phyloP scores from a whole-genome alignment of 768 basidiomycete genomes.

The Collybiopsis confluens region DNA sequence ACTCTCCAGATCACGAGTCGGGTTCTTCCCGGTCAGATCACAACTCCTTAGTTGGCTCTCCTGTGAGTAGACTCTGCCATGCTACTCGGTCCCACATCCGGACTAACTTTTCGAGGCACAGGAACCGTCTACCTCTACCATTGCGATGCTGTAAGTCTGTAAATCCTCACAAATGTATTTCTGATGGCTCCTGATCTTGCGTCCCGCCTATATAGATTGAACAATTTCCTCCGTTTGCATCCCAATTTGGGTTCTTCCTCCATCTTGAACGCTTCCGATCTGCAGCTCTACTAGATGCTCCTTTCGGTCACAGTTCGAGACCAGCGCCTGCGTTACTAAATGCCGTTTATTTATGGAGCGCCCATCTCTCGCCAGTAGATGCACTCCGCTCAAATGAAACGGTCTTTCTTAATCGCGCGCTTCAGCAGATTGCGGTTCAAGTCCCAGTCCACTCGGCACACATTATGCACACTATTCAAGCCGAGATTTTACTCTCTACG shows the following conservation, averaged over 20 bases:
- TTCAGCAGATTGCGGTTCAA: conserved; percentile 26
- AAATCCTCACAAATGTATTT: neutral
- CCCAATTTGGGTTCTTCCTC: conserved; percentile 43
- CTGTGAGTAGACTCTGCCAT: too few species aligned
- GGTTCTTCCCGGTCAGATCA: neutral
- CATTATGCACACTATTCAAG: conserved; percentile 29
- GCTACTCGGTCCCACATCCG: too few species aligned
- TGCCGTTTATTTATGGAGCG: conserved; percentile 25
- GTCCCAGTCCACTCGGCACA: conserved; percentile 17
- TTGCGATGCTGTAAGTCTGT: conserved; percentile 1
- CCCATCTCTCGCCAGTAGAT: conserved; percentile 19
- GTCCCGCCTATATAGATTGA: conserved; percentile 20
- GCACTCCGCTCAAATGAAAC: conserved; percentile 16
- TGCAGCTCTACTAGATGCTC: conserved; percentile 25
- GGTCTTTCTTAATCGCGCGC: conserved; percentile 27
- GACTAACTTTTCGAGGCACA: neutral
- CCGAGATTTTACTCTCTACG: conserved; percentile 35
- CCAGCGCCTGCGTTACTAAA: conserved; percentile 21
- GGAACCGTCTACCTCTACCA: conserved; percentile 1
- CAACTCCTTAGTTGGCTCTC: conserved; percentile 1
- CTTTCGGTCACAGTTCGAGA: conserved; percentile 22
- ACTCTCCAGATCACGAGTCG: neutral
- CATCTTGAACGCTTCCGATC: conserved; percentile 29
- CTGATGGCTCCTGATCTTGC: neutral
- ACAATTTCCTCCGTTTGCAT: conserved; percentile 32